Base-by-base conservation (phyloP, 2,329 filamentous ascomycete genomes). In the Fulvia fulva region DNA sequence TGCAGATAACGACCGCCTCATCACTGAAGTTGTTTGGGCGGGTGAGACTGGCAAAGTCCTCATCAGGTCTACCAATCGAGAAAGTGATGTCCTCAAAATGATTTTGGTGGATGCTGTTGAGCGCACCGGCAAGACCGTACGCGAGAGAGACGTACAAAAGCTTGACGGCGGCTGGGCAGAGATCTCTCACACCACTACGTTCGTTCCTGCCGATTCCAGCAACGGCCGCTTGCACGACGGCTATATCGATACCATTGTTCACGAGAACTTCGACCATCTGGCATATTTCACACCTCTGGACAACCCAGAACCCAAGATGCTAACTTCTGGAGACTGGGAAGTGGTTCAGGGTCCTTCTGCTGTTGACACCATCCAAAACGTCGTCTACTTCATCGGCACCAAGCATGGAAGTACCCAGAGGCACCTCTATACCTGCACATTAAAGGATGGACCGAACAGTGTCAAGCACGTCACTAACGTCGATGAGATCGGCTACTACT, bases 81-180 rank as follows among this genome's bases (percentile, higher is more conserved):
- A 97, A 67, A 96, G 92, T 71, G 92, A 97, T 68, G 75, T 91
- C n/a, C 82, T 97, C 71, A 91, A 90, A 63, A 86, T 97, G 25
- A 86, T 96, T 6, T 80, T 97, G 5, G 86, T 97, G 56, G 90
- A 99, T 70, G 89, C 94, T 5, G 76, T 79, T 22, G 77, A 81
- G 2, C 87, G 91, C 50, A 86, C 83, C 21, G 92, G 90, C 28
- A 89, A 88, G 73, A 87, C 89, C 0, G 86, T 97, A 50, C 83
- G 93, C 63, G 88, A 86, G 21, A 83, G 90, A 51, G 86, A 99
- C 72, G 85, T 97, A 51, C 84, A 86, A 63, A 81, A 87, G 57
- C 80, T 97, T n/a, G 94, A 99, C 72, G 92, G 92, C 22, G 95
- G 94, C 32, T 99, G 94, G 94, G 93, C 97, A 67, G 94, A 99